Evolutionary conservation across 1,284 basidiomycete species (phyloP).

Genomic region (Fomitopsis palustris): DNA sequence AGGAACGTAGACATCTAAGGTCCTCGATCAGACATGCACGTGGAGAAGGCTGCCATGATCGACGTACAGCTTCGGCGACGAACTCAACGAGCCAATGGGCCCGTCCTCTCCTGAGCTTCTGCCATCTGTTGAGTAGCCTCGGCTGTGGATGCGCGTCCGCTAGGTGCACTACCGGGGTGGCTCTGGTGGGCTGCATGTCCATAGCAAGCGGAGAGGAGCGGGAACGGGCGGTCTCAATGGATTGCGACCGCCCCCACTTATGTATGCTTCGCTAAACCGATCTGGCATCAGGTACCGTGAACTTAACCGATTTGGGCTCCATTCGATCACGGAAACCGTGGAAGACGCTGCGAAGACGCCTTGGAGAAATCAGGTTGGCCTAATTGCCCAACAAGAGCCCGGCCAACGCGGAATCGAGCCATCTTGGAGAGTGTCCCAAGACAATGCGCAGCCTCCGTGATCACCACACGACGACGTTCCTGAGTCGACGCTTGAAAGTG

Average conservation of each 20-base stretch:
- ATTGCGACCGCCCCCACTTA: not conserved
- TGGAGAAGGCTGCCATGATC: not conserved
- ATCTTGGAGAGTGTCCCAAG: not conserved
- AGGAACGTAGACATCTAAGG: constrained; percentile 41
- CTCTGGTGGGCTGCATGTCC: not conserved
- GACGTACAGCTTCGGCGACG: constrained; percentile 6
- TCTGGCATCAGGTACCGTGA: not conserved
- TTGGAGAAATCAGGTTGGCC: not conserved
- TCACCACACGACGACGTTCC: not conserved
- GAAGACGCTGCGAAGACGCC: not conserved
- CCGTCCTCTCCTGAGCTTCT: constrained; percentile 2
- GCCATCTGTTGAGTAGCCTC: not conserved
- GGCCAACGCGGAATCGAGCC: not conserved
- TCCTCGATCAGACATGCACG: not conserved
- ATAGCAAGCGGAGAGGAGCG: not conserved
- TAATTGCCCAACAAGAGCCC: not conserved
- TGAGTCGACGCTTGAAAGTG: not conserved
- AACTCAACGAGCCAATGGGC: constrained; percentile 5
- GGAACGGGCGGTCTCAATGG: not conserved
- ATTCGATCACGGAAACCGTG: not conserved
- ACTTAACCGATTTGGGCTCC: not conserved
- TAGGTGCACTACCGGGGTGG: not conserved
- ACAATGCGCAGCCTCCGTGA: not conserved
- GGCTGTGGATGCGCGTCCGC: constrained; percentile 1
- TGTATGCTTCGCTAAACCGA: not conserved